Base-by-base conservation (phyloP, 345 rosid species). In the Durio zibethinus region DNA sequence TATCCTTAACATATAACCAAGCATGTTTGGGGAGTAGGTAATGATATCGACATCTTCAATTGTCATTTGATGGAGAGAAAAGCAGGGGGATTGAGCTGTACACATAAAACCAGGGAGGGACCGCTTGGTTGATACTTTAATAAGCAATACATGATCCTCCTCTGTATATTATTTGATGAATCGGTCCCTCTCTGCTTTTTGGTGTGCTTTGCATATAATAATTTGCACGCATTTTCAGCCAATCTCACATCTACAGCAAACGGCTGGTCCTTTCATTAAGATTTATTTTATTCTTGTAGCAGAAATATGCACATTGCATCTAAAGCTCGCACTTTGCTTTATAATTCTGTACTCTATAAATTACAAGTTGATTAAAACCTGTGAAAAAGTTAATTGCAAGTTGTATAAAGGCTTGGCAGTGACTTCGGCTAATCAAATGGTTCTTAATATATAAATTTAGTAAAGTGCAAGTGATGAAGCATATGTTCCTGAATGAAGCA, bases 331-430 rank as follows among this genome's bases (percentile, higher is more conserved):
- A 69, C 73, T 69, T 9, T 48, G 40, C 73, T 69, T 67, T 69
- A 18, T 63, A 4, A 7, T 3, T 20, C 10, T 63, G 36, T 69
- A 10, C 5, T 1, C 6, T 31, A 43, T 43, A 5, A 18, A 10
- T 38, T 69, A 52, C 76, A 50, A 23, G 38, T 61, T 67, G 78
- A 79, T 69, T 77, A 74, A 23, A 71, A 53, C 62, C 62, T 12
- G 43, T 52, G 12, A 27, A 68, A 68, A 68, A 80, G 8, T 63
- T 52, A 12, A 52, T 29, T 77, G 77, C 83, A 80, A 80, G 38
- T 75, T 62, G 80, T 78, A 78, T 78, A 72, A 72, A 59, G 48
- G 45, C 61, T 40, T 78, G 76, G 74, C 66, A 73, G 57, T 80
- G 76, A 70, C 60, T 40, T 31, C 72, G 53, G 69, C 76, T 27